A percentile compares a stretch with the other conserved stretches of the same genome.
Evolutionary conservation across 169 alveolate genomes (phyloP).

Genomic region (Plasmodium billcollinsi): DNA sequence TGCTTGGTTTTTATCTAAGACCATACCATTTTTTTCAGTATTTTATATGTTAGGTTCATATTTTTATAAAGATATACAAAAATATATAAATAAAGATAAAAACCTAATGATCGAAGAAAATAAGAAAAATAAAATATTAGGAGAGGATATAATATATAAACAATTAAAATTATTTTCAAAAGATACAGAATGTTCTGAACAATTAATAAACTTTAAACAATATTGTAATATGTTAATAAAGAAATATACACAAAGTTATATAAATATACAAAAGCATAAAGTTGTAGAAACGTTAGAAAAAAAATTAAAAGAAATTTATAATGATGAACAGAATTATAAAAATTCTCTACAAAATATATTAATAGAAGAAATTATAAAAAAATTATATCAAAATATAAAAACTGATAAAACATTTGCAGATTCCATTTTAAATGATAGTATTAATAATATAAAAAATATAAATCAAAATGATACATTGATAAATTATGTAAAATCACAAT

Average conservation of each 20-base stretch:
- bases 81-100: constrained; percentile 82
- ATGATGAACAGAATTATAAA: constrained; percentile 37
- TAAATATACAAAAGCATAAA: constrained; percentile 22
- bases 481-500: constrained; percentile 14
- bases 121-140: constrained; percentile 84
- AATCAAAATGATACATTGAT: constrained; percentile 41
- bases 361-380: constrained; percentile 43
- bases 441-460: constrained; percentile 25
- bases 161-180: constrained; percentile 84
- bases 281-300: constrained; percentile 41
- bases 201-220: constrained; percentile 70
- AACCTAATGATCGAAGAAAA: constrained; percentile 85
- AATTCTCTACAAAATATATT: constrained; percentile 39
- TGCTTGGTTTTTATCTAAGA: constrained; percentile 91
- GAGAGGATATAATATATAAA: constrained; percentile 87
- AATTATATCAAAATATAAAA: constrained; percentile 10
- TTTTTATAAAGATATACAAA: constrained; percentile 83
- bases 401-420: constrained; percentile 18
- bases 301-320: constrained; percentile 65
- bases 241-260: constrained; percentile 26
- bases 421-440: constrained; percentile 33
- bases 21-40: constrained; percentile 91
- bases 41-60: constrained; percentile 91
- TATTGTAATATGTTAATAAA: constrained; percentile 22
- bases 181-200: constrained; percentile 77